Evolutionary conservation across 2,329 filamentous ascomycete genomes (phyloP).

Genomic region (Huntiella decipiens): DNA sequence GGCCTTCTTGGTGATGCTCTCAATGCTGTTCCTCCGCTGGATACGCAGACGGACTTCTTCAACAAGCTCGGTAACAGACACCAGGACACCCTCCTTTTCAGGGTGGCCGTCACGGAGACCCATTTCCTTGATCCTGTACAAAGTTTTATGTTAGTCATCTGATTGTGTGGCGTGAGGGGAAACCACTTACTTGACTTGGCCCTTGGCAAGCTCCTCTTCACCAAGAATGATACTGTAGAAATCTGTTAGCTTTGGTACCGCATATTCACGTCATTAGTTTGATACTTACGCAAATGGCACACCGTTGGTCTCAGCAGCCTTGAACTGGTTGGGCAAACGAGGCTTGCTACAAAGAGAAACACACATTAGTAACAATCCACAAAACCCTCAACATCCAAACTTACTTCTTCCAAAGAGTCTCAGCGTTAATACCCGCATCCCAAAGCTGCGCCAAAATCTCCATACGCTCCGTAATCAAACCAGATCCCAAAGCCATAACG

Average conservation of each 20-base stretch:
- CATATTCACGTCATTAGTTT: neutral
- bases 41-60: slow-evolving; percentile 37
- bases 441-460: slow-evolving; percentile 56
- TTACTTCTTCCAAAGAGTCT: slow-evolving; percentile 60
- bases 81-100: slow-evolving; percentile 71
- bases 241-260: slow-evolving; percentile 1
- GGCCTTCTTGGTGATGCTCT: slow-evolving; percentile 24
- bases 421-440: slow-evolving; percentile 79
- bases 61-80: slow-evolving; percentile 44
- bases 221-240: slow-evolving; percentile 52
- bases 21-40: slow-evolving; percentile 24
- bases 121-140: slow-evolving; percentile 47
- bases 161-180: neutral
- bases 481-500: slow-evolving; percentile 83
- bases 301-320: slow-evolving; percentile 60
- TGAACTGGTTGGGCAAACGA: slow-evolving; percentile 77
- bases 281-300: slow-evolving; percentile 48
- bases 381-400: neutral
- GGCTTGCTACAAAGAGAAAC: slow-evolving; percentile 39
- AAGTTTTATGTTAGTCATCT: neutral
- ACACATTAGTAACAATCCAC: neutral
- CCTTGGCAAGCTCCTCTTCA: slow-evolving; percentile 68
- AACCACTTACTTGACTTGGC: slow-evolving; percentile 46
- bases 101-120: slow-evolving; percentile 62
- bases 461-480: slow-evolving; percentile 70